A percentile compares a stretch with the other conserved stretches of the same genome.
These are phyloP conservation scores for Heterobasidion irregulare DNA, from an alignment of 1,284 basidiomycete genomes.

Conservation along the genomic window DNA sequence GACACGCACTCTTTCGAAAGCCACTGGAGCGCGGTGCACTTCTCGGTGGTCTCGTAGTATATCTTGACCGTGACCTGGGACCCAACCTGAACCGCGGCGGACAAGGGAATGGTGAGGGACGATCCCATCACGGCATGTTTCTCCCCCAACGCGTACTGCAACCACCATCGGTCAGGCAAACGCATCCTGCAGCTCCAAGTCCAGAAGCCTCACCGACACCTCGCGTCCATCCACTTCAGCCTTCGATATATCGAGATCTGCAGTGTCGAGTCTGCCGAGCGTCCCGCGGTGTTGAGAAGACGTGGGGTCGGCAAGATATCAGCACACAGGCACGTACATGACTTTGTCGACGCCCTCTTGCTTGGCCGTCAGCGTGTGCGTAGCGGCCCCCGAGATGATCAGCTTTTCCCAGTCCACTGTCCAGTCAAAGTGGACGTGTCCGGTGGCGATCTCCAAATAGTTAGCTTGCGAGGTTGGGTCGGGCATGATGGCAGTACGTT, in stretches of 20 bases:
- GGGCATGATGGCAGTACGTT: conserved; percentile 13
- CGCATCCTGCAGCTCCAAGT: neutral
- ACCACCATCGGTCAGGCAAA: neutral
- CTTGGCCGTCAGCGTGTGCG: conserved; percentile 55
- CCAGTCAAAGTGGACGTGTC: conserved; percentile 79
- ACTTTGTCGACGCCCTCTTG: conserved; percentile 57
- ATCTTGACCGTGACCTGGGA: conserved; percentile 51
- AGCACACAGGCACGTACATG: conserved; percentile 31
- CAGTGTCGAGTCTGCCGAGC: conserved; percentile 64
- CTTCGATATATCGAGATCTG: conserved; percentile 59
- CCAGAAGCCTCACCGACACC: conserved; percentile 32
- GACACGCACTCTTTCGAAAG: conserved; percentile 66
- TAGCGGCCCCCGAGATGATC: conserved; percentile 67
- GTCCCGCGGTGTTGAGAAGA: neutral
- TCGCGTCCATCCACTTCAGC: conserved; percentile 47
- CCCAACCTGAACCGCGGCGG: conserved; percentile 29
- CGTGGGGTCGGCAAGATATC: neutral
- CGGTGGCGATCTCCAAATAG: conserved; percentile 60
- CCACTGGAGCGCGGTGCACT: conserved; percentile 91
- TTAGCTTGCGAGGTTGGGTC: conserved; percentile 81
- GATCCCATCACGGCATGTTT: conserved; percentile 69
- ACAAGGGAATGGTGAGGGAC: conserved; percentile 48
- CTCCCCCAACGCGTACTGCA: conserved; percentile 25
- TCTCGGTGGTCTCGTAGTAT: conserved; percentile 67
- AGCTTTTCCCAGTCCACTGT: conserved; percentile 67